phyloP scores from a whole-genome alignment of 305 asterid species.

The Solanum hybrid region DNA sequence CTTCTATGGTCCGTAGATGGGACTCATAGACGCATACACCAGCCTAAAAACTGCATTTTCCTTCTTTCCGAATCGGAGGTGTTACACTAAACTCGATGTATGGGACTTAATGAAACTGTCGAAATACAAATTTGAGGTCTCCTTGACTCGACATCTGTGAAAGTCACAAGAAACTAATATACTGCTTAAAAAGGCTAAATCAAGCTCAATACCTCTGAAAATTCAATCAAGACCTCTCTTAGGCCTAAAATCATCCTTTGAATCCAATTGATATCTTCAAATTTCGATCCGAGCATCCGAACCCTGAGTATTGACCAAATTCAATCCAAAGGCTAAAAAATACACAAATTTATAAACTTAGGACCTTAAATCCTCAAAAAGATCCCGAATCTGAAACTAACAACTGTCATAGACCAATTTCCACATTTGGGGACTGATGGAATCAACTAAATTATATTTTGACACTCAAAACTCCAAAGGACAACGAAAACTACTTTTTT shows the following conservation, averaged over 20 bases:
- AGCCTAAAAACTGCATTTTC: neutral
- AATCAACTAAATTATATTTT: too few species aligned
- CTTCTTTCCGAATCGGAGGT: neutral
- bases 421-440: neutral
- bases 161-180: neutral
- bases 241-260: neutral
- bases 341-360: too few species aligned
- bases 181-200: neutral
- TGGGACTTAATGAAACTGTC: neutral
- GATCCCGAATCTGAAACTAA: too few species aligned
- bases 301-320: neutral
- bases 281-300: neutral
- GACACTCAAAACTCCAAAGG: neutral
- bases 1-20: neutral
- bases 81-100: neutral
- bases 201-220: neutral
- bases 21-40: neutral
- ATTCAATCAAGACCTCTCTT: neutral
- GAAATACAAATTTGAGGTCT: neutral
- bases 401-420: neutral
- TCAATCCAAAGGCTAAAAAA: too few species aligned
- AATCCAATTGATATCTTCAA: too few species aligned
- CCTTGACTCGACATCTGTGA: neutral
- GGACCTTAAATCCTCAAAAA: too few species aligned
- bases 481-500: neutral